phyloP scores from a whole-genome alignment of 2,329 filamentous ascomycete species.

The Coleophoma crateriformis region DNA sequence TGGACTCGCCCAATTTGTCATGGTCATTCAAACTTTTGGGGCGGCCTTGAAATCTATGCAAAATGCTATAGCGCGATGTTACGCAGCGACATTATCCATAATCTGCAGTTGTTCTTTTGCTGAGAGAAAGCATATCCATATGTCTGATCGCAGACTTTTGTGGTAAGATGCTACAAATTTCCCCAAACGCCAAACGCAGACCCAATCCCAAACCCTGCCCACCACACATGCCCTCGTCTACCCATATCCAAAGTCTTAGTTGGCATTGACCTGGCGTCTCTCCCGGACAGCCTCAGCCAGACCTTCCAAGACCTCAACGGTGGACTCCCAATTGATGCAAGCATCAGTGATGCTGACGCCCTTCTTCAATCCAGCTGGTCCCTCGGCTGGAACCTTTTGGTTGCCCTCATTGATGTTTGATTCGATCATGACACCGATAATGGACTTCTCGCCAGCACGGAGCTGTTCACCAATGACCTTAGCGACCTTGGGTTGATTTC shows the following conservation, averaged over 20 bases:
- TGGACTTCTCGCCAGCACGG: constrained; percentile 76
- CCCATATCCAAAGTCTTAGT: not conserved
- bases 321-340: constrained; percentile 90
- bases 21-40: too few relatives aligned
- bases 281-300: constrained; percentile 78
- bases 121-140: not conserved
- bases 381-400: constrained; percentile 83
- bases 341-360: constrained; percentile 94
- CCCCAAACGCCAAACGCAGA: not conserved
- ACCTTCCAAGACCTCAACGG: constrained; percentile 74
- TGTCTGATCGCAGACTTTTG: not conserved
- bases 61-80: too few relatives aligned
- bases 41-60: too few relatives aligned
- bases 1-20: too few relatives aligned
- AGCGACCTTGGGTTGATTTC: constrained; percentile 93
- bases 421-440: constrained; percentile 98
- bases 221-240: not conserved
- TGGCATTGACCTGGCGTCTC: constrained; percentile 48
- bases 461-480: constrained; percentile 78
- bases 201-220: not conserved
- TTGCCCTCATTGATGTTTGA: constrained; percentile 91
- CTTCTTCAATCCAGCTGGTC: constrained; percentile 72
- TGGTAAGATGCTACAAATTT: not conserved
- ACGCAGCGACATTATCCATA: too few relatives aligned
- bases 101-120: too few relatives aligned